These are phyloP conservation scores for Microdochium bolleyi DNA, from an alignment of 2,329 filamentous ascomycete species.

Conservation along the genomic window DNA sequence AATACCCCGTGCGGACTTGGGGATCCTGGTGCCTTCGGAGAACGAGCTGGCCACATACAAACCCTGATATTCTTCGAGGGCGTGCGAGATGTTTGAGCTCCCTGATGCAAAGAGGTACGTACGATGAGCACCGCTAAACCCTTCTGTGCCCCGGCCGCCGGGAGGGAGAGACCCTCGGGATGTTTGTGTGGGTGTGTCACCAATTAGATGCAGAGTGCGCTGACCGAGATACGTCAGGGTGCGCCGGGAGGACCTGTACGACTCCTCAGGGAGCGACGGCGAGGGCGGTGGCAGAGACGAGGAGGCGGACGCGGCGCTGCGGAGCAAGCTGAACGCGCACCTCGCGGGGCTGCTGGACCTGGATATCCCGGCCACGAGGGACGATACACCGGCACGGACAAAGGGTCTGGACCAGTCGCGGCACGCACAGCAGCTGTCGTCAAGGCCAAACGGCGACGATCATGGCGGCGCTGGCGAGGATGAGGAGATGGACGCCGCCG, in stretches of 20 bases:
- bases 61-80: conserved; percentile 1
- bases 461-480: conserved; percentile 9
- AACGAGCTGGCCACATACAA: no score
- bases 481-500: conserved; percentile 8
- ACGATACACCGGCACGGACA: no score
- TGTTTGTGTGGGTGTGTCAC: no score
- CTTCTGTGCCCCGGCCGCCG: background rate
- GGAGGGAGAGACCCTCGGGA: no score
- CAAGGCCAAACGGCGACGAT: conserved; percentile 4
- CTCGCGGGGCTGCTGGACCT: conserved; percentile 38
- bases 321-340: conserved; percentile 36
- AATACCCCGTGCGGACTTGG: background rate
- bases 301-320: conserved; percentile 26
- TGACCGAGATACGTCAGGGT: conserved; percentile 29
- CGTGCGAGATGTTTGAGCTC: conserved; percentile 37
- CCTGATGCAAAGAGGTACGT: conserved; percentile 44
- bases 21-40: no score
- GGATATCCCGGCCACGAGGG: conserved; percentile 11
- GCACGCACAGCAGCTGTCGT: conserved; percentile 3
- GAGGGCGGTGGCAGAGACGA: conserved; percentile 19
- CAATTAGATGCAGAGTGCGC: no score
- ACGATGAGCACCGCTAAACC: background rate
- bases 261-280: conserved; percentile 18
- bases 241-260: conserved; percentile 44
- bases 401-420: background rate